Base-by-base conservation (phyloP, 306 rosid genomes). In the Trifolium subterraneum region DNA sequence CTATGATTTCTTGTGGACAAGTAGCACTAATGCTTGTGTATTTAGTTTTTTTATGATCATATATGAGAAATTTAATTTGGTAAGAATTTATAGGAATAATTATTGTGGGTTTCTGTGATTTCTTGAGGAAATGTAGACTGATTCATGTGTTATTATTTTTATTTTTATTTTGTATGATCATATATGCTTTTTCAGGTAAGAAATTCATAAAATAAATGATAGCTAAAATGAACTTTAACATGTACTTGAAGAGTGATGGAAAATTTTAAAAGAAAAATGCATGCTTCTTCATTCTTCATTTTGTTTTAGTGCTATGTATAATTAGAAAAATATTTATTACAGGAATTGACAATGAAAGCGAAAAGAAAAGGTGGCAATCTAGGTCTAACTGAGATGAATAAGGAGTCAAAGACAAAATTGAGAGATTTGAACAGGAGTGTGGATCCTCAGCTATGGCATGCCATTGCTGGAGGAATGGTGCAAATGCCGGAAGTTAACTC, bases 381-480 rank as follows among this genome's bases (percentile, higher is more conserved):
- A 8, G 13, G 16, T 47, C 3, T 38, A 35, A 15, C 10, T 61
- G 77, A 87, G 77, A 87, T 86, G 94, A 90, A 83, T 79, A 80
- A 79, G 88, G 96, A 92, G 54, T 77, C 97, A 11, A 90, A 85
- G 60, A 91, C 88, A 78, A 85, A 82, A 64, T 1, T 75, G 72
- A 87, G 82, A 73, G 90, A 90, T 71, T 82, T 78, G 39, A 93
- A 85, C 0, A 87, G 76, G 75, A 79, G 86, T 64, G 86, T 92
- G 66, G 98, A 92, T 72, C 86, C 92, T 82, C 89, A 88, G 70
- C 77, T 92, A 45, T 92, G 98, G 98, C 93, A 90, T 72, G 98
- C 98, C 45, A 82, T 96, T 65, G 93, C 98, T 0, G 98, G 98
- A 63, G 96, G 93, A 18, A 85, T 90, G 96, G 92, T 89, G 18